Evolutionary conservation across 768 basidiomycete species (phyloP).

Genomic region (Boletus sp.): DNA sequence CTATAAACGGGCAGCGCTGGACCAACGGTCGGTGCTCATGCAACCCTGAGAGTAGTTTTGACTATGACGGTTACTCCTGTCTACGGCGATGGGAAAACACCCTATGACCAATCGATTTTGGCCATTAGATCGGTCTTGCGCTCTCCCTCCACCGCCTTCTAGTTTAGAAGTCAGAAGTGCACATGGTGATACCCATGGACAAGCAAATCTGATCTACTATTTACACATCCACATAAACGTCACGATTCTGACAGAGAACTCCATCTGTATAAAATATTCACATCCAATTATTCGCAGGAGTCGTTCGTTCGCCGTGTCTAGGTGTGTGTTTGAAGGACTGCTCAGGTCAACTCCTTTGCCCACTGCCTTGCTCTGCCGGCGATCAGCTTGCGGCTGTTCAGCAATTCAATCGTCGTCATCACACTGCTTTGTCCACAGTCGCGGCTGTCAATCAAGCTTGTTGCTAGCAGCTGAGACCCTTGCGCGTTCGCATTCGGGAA

Average conservation of each 20-base stretch:
- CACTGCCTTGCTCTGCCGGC: too few species aligned
- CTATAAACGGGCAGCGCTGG: slow-evolving; percentile 19
- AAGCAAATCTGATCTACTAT: neutral
- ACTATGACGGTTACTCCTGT: slow-evolving; percentile 30
- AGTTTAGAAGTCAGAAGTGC: neutral
- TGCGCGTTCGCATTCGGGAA: neutral
- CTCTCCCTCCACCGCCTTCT: neutral
- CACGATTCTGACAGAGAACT: neutral
- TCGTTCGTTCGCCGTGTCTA: too few species aligned
- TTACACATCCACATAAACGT: neutral
- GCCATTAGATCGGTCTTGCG: neutral
- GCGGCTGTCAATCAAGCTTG: neutral
- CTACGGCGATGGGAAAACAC: slow-evolving; percentile 20
- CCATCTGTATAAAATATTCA: slow-evolving; percentile 3
- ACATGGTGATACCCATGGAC: neutral
- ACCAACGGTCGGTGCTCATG: slow-evolving; percentile 23
- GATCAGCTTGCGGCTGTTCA: neutral
- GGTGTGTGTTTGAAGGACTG: too few species aligned
- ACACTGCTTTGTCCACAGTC: neutral
- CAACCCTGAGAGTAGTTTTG: slow-evolving; percentile 20
- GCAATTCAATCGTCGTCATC: neutral
- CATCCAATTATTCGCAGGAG: neutral
- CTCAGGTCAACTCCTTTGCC: too few species aligned
- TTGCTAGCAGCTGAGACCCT: neutral
- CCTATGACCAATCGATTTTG: neutral